Evolutionary conservation across 345 rosid genomes (phyloP), one percentile per base, ranked within the genome.

Genomic region (Hypericum perforatum): DNA sequence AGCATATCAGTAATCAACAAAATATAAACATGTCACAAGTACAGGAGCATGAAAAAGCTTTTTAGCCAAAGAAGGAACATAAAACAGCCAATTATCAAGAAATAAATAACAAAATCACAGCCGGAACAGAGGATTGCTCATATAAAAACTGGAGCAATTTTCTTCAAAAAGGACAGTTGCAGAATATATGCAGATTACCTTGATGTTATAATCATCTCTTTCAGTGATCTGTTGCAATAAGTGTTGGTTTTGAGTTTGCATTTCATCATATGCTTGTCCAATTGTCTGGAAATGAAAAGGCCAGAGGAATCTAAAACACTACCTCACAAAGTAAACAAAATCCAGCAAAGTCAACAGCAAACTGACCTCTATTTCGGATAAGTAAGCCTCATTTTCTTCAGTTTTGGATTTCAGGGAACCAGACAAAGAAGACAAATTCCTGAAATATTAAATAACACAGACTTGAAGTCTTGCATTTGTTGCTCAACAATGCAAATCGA

Each of bases 151-250:
- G 32, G 32, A 22, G 4, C 4, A 22, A 46, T 10, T 8, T 13
- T 12, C 9, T 7, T 5, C 15, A 8, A 6, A 5, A 3, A 6
- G 22, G 5, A 13, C 13, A 46, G 50, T 32, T 46, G 22, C 10
- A 32, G 29, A 3, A 46, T 3, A 46, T 12, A 46, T 46, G 50
- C 48, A 15, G 22, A 12, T 46, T 46, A 46, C 97, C 97, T 94
- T 94, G 54, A 86, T 84, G 69, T 94, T 94, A 74, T 94, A 94
- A 67, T 89, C 99, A 80, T 94, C 97, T 59, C 95, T 76, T 69
- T 94, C 99, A 7, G 99, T 81, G 52, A 89, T 76, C 72, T 94
- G 99, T 76, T 82, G 87, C 76, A 94, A 67, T 53, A 94, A 79
- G 57, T 80, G 97, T 70, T 89, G 99, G 66, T 94, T 94, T 69